Base-by-base conservation (phyloP, 2,329 filamentous ascomycete species). In the Hortaea werneckii region DNA sequence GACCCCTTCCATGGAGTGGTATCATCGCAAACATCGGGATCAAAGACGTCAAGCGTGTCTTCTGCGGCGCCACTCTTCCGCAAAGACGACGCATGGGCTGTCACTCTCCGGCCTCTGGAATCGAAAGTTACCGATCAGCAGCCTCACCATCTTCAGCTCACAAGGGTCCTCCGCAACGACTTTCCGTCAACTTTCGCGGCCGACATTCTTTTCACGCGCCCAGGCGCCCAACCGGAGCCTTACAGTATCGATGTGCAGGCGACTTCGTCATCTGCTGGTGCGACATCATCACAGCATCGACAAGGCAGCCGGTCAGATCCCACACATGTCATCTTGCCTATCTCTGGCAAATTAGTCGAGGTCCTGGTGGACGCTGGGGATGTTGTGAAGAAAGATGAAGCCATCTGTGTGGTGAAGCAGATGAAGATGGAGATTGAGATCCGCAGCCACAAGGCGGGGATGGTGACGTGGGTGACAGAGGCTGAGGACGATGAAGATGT, bases 361-460 rank as follows among this genome's bases (percentile, higher is more conserved):
- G 63, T 82, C 1, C 54, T 77, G 2, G 76, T 82, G 0, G 68
- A 75, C 5, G 68, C 70, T 4, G 75, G 75, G 0, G 73, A 78
- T 48, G 52, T 58, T 5, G 63, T 78, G 0, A 59, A 58, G 13
- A 65, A 73, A 49, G 75, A 76, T 1, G 72, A 80, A 35, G 63
- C 74, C 0, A 65, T 82, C 52, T 75, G 67, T 6, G 76, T 82
- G 12, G 72, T 82, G 13, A 75, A 76, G 60, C 79, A 82, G 61
- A 82, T 82, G 78, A 82, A 82, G 62, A 83, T 82, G 79, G 79
- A 83, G 52, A 61, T 82, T n/a, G 79, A 82, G 54, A 72, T 83
- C 2, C 61, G 79, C 20, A 69, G 68, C 45, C 65, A 67, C 11
- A 65, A 66, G 4, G 64, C 65, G 1, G 78, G 78, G 0, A 58